Evolutionary conservation across 805 yeast genomes (phyloP), one percentile per base, ranked within the genome.

Genomic region (Ogataea haglerorum): DNA sequence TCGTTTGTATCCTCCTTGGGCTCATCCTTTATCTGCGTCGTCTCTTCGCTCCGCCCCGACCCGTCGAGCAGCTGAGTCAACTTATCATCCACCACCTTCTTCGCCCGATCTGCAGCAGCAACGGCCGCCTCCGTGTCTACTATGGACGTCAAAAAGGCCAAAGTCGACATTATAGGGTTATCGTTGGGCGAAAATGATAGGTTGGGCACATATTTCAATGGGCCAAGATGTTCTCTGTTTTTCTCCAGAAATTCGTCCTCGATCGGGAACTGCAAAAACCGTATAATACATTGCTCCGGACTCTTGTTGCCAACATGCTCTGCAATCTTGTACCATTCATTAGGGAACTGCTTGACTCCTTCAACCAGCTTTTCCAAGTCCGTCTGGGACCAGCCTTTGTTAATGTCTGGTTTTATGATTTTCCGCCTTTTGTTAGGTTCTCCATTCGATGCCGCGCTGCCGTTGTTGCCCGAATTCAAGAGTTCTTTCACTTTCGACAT

Each of bases 111-210:
- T 6, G 95, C 82, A 24, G 95, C 95, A 9, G 90, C 88, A 41
- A 80, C 78, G 0, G 91, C 96, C 16, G 85, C 85, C 29, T 82
- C 83, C 10, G 91, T 84, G 54, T 91, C 96, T 13, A 89, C 95
- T 36, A 90, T 65, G 27, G 87, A 81, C 0, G 90, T 80, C 63
- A 93, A 69, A 62, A 90, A 93, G 10, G 96, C 82, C 47, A 93
- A 74, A n/a, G 95, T 91, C 26, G 95, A 83, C 68, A 93, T 73
- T 3, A 93, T 89, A 2, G 99, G 99, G 61, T 93, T 93, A 52
- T 93, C 98, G 21, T 82, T 78, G 31, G 87, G 76, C 26, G 87
- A 78, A 36, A 86, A 82, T 10, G 98, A 96, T 36, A 91, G 72
- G 59, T 87, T 84, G 3, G 95, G 83, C 4, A 91, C 82, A 60